Base-by-base conservation (phyloP, 805 yeast species). In the Candida maesae region DNA sequence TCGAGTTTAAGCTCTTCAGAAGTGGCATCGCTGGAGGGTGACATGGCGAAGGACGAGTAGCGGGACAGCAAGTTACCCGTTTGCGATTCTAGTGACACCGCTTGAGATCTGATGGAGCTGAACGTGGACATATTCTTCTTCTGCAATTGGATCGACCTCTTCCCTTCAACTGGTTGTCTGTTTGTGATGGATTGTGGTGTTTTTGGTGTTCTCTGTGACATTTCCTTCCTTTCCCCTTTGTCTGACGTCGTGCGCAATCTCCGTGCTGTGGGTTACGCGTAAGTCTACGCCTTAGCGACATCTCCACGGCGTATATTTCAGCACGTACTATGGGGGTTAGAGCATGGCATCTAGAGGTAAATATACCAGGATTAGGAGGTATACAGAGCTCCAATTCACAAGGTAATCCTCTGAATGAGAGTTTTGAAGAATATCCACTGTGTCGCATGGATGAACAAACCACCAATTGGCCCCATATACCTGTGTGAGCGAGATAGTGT, bases 11-110 rank as follows among this genome's bases (percentile, higher is more conserved):
- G 46, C 55, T 80, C 87, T 29, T 74, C 78, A 1, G 65, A 64
- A 1, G 74, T 63, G 21, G 78, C 65, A 12, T 70, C 63, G 4
- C 76, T 60, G 6, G 76, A 67, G 1, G 79, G 68, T 1, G 77
- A 64, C 39, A 72, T 71, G 13, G 79, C 76, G 57, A 71, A 76
- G 5, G 74, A 65, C 6, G 86, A 76, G 52, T 71, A 79, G 24
- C 66, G 67, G 2, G 78, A 65, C 20, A 83, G 63, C 18, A 74
- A 64, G 1, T 67, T 52, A 38, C 78, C 77, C 3, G 91, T 73
- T 55, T 82, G 84, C 38, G 80, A 76, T 60, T 91, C 96, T 36
- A 82, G 64, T 7, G 79, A 70, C 26, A 89, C 67, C 1, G 81
- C 78, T 53, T 82, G 84, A 21, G 84, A 68, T 57, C 95, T 71